Percentiles rank a stretch among this genome's conserved stretches.
Evolutionary conservation across 768 basidiomycete species (phyloP).

Genomic region (Rossbeevera mucosa): DNA sequence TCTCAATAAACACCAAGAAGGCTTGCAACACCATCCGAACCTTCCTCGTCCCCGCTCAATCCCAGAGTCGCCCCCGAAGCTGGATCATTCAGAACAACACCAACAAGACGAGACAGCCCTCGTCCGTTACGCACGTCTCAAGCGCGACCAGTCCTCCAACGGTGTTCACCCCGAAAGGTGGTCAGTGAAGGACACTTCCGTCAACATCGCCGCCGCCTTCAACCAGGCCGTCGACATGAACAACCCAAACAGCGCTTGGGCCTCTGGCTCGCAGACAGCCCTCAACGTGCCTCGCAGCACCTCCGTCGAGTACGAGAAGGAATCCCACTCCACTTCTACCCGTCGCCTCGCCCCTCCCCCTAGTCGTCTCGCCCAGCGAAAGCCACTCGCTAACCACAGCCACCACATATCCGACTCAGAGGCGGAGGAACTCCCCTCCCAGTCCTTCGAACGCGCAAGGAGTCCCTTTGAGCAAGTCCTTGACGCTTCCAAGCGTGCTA

Average conservation of each 20-base stretch:
- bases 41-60: slow-evolving; percentile 29
- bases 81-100: slow-evolving; percentile 35
- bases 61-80: slow-evolving; percentile 27
- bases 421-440: slow-evolving; percentile 42
- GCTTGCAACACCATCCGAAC: slow-evolving; percentile 38
- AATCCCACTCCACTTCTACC: slow-evolving; percentile 47
- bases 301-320: slow-evolving; percentile 75
- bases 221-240: slow-evolving; percentile 56
- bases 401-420: slow-evolving; percentile 67
- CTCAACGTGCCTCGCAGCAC: slow-evolving; percentile 61
- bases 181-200: slow-evolving; percentile 77
- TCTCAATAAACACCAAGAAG: slow-evolving; percentile 51
- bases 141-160: slow-evolving; percentile 32
- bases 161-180: slow-evolving; percentile 59
- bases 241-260: slow-evolving; percentile 64
- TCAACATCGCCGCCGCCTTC: slow-evolving; percentile 82
- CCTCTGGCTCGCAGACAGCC: slow-evolving; percentile 49
- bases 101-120: slow-evolving; percentile 43
- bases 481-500: slow-evolving; percentile 50
- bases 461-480: slow-evolving; percentile 64
- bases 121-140: slow-evolving; percentile 45
- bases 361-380: slow-evolving; percentile 36
- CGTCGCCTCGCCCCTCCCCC: slow-evolving; percentile 66
- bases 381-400: slow-evolving; percentile 50
- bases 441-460: slow-evolving; percentile 46